phyloP scores from a whole-genome alignment of 768 basidiomycete species.

The Mycena belliarum region DNA sequence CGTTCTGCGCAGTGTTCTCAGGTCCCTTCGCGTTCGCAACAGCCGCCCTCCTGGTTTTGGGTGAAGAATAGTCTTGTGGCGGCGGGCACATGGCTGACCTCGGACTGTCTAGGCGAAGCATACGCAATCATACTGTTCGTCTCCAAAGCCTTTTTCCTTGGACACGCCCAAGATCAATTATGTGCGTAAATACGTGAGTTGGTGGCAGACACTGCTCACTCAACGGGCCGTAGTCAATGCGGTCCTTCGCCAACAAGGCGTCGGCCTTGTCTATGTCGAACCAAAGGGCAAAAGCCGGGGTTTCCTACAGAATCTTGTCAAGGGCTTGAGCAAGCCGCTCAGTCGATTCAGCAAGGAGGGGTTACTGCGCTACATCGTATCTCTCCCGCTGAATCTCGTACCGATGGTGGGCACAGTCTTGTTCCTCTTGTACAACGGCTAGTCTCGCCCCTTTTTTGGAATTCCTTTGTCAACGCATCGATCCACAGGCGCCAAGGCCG shows the following conservation, averaged over 20 bases:
- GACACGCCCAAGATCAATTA: conserved; percentile 37
- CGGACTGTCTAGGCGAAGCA: conserved; percentile 37
- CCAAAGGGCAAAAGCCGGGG: conserved; percentile 33
- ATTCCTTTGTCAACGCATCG: not conserved
- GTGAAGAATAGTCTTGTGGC: conserved; percentile 31
- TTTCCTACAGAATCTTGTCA: conserved; percentile 47
- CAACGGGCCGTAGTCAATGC: conserved; percentile 6
- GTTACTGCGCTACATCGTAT: conserved; percentile 59
- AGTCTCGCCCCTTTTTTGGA: not conserved
- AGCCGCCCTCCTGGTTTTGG: conserved; percentile 45
- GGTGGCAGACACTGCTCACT: not conserved
- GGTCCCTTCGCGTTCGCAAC: conserved; percentile 65
- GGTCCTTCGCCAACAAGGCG: conserved; percentile 2
- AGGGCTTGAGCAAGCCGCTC: conserved; percentile 49
- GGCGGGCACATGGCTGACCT: conserved; percentile 39
- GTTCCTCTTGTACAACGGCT: conserved; percentile 58
- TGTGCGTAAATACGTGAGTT: conserved; percentile 29
- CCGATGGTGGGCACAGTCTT: conserved; percentile 64
- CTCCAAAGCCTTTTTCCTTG: conserved; percentile 37
- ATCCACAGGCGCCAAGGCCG: conserved; percentile 40
- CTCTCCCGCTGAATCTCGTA: conserved; percentile 67
- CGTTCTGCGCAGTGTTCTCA: conserved; percentile 59
- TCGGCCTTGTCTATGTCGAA: conserved; percentile 26
- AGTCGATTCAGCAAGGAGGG: conserved; percentile 44
- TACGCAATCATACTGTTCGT: conserved; percentile 38